phyloP scores from a whole-genome alignment of 1,284 basidiomycete species.

The Marasmius fiardii region DNA sequence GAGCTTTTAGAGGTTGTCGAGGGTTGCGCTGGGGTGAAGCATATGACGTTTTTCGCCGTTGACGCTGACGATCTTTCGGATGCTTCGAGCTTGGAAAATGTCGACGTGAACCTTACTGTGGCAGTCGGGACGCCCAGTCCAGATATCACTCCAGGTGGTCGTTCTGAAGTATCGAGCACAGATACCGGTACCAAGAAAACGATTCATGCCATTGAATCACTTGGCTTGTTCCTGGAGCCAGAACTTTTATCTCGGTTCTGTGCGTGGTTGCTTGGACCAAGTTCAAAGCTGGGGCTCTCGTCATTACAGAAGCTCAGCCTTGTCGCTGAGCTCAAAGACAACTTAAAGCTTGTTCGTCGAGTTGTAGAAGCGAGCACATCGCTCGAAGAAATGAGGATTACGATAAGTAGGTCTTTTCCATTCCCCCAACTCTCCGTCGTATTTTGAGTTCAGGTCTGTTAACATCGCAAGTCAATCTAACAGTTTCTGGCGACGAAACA shows the following conservation, averaged over 20 bases:
- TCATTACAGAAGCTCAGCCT: conserved; percentile 1
- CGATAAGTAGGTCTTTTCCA: background rate
- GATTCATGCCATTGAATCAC: background rate
- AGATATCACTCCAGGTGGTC: background rate
- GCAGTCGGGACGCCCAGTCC: background rate
- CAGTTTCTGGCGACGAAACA: background rate
- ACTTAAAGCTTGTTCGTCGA: background rate
- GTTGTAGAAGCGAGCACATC: background rate
- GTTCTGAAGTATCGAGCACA: background rate
- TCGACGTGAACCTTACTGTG: background rate
- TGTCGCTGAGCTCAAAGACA: background rate
- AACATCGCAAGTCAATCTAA: no score
- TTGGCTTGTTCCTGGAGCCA: conserved; percentile 1
- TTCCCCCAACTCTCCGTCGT: background rate
- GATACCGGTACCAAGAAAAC: background rate
- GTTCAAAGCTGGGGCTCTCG: background rate
- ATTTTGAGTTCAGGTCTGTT: no score
- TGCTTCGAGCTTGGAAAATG: background rate
- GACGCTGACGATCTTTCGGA: background rate
- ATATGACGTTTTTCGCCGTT: conserved; percentile 2
- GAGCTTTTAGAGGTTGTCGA: background rate
- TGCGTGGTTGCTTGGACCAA: background rate
- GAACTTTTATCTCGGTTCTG: background rate
- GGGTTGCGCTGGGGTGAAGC: background rate
- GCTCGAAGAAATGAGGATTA: conserved; percentile 4